Percentiles rank a stretch among this genome's conserved stretches.
These are phyloP conservation scores for Penicillium sp. DNA, from an alignment of 2,329 filamentous ascomycete genomes.

Conservation along the genomic window DNA sequence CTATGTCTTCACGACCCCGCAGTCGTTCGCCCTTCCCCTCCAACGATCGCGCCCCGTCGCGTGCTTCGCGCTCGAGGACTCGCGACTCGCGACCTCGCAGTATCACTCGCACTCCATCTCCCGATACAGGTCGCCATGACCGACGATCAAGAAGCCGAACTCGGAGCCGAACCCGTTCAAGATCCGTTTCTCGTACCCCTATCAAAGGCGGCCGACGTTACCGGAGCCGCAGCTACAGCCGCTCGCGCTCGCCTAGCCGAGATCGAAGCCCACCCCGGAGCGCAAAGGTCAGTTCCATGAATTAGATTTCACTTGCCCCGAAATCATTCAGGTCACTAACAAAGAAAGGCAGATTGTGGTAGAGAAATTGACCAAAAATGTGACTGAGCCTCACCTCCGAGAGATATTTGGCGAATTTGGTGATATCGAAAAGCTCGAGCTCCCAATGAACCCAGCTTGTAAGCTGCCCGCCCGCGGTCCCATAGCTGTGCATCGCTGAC, in stretches of 20 bases:
- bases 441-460: slow-evolving; percentile 88
- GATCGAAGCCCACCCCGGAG: slow-evolving; percentile 29
- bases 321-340: neutral
- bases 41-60: slow-evolving; percentile 26
- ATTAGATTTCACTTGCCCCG: neutral
- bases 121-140: slow-evolving; percentile 20
- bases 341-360: slow-evolving; percentile 72
- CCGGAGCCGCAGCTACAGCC: slow-evolving; percentile 33
- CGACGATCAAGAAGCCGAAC: slow-evolving; percentile 24
- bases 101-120: slow-evolving; percentile 29
- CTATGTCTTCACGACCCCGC: slow-evolving; percentile 29
- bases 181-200: slow-evolving; percentile 35
- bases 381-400: slow-evolving; percentile 80
- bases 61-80: slow-evolving; percentile 35
- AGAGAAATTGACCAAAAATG: slow-evolving; percentile 92
- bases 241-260: slow-evolving; percentile 28
- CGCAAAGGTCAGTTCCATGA: slow-evolving; percentile 33
- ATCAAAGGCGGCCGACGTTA: slow-evolving; percentile 43
- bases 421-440: slow-evolving; percentile 78
- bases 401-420: slow-evolving; percentile 94
- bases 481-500: neutral
- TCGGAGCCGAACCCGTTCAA: slow-evolving; percentile 17
- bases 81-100: slow-evolving; percentile 32
- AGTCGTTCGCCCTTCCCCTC: slow-evolving; percentile 30
- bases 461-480: slow-evolving; percentile 33